Evolutionary conservation across 1,284 basidiomycete genomes (phyloP), one percentile per base, ranked within the genome.

Genomic region (Melanopsichium pennsylvanicum): DNA sequence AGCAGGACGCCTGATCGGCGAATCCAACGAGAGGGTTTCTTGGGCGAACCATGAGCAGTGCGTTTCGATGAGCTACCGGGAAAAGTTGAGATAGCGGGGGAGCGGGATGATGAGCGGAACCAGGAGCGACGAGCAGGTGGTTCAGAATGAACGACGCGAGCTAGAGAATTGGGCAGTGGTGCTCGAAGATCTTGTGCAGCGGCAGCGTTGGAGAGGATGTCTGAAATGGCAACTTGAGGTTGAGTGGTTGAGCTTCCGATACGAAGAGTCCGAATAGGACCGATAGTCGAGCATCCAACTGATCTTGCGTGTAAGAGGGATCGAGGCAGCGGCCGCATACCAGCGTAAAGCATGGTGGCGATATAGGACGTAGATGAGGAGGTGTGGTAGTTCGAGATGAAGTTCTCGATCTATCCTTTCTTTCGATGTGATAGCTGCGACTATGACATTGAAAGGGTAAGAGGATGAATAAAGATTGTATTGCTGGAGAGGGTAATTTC

Each of bases 141-240:
- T n/a, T 63, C 52, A 3, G 54, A 44, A 13, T 25, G 23, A 0
- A 56, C 61, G 15, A 52, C 36, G 11, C 49, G 49, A 0, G 61
- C 34, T 18, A 59, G 52, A 15, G 61, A 48, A 12, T 43, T n/a
- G 18, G 61, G 46, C 0, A 64, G 39, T 5, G 61, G 55, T 2
- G 61, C 35, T 13, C 21, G 29, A 16, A 54, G 12, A 10, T 55
- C 61, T 39, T 60, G 50, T 18, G 56, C 47, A 8, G 19, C 38
- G 19, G 56, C 55, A 23, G 62, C 57, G 18, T 55, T 59, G 46
- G 51, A 37, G 7, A 66, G 55, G 12, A 59, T 46, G 40, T 66
- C 56, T 2, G 62, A 66, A 39, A 58, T 57, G 19, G 56, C 62
- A 29, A 56, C 56, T 13, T 59, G 46, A 4, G 62, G 62, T 32